Evolutionary conservation across 1,284 basidiomycete species (phyloP).

Genomic region (Apiotrichum mycotoxinovorans): DNA sequence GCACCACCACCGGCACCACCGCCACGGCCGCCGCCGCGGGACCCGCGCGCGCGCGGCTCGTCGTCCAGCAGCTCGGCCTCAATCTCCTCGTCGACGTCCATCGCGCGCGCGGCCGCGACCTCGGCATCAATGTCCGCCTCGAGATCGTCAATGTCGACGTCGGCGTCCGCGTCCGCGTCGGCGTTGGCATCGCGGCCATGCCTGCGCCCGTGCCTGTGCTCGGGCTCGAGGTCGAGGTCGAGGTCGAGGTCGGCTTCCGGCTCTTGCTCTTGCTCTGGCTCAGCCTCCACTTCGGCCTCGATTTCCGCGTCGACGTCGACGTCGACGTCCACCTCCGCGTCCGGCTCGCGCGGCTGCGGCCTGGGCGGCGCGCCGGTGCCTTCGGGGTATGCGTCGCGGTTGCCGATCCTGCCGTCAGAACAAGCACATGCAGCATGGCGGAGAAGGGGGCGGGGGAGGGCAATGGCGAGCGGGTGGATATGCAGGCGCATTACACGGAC

Average conservation of each 20-base stretch:
- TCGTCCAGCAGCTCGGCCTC: neutral
- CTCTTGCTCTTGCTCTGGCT: no score
- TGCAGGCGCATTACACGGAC: no score
- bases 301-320: neutral
- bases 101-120: neutral
- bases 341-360: neutral
- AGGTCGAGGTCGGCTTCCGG: neutral
- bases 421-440: neutral
- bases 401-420: constrained; percentile 5
- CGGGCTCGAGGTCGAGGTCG: neutral
- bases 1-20: no score
- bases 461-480: neutral
- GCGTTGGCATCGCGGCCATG: neutral
- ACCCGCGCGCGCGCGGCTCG: neutral
- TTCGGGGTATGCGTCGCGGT: constrained; percentile 10
- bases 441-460: no score
- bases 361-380: constrained; percentile 10
- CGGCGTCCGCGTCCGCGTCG: neutral
- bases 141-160: neutral
- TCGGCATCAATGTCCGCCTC: neutral
- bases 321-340: neutral
- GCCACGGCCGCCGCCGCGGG: neutral
- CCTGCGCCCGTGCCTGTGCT: neutral
- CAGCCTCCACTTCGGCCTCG: no score
- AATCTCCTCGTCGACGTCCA: constrained; percentile 4